Base-by-base conservation (phyloP, 1,284 basidiomycete genomes). In the Pyrrhoderma lamaoense region DNA sequence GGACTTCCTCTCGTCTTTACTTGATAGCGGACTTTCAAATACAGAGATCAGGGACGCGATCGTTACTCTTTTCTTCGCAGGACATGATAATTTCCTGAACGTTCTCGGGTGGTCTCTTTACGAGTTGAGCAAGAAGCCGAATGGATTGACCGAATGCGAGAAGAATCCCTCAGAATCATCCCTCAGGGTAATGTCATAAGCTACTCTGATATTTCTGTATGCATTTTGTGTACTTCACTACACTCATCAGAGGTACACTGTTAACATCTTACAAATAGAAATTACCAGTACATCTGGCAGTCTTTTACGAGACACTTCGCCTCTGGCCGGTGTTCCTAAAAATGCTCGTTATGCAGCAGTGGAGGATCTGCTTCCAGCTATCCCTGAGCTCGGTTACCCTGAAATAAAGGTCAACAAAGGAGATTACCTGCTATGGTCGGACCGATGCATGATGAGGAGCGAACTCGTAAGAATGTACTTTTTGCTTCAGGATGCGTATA, bases 251-350 rank as follows among this genome's bases (percentile, higher is more conserved):
- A 11, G 39, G 31, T n/a, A 45, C 16, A 14, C 21, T 16, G 22
- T 11, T 48, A 13, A 36, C 37, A 19, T 35, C 16, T 3, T 3
- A 27, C 42, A 23, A 44, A 9, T 48, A 59, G 60, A 36, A 25
- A 14, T 62, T 57, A 39, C 59, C 43, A 13, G 49, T 60, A 19
- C 60, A 61, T 38, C 56, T 57, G 3, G 62, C 62, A 8, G 61
- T 64, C 3, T 57, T 62, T 49, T 61, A 59, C 42, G 62, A 64
- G 48, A 60, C 58, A 3, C 36, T 64, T 13, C 55, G 62, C 3
- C 51, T 64, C n/a, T 64, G 60, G 60, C 62, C 62, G 62, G 60
- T 23, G 34, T 62, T 13, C 60, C 62, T 1, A 62, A 64, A 57
- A 64, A 64, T 47, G 59, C 56, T 2, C 57, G 62, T 2, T 31